phyloP scores from a whole-genome alignment of 208 protist genomes.

The Histomonas meleagridis region DNA sequence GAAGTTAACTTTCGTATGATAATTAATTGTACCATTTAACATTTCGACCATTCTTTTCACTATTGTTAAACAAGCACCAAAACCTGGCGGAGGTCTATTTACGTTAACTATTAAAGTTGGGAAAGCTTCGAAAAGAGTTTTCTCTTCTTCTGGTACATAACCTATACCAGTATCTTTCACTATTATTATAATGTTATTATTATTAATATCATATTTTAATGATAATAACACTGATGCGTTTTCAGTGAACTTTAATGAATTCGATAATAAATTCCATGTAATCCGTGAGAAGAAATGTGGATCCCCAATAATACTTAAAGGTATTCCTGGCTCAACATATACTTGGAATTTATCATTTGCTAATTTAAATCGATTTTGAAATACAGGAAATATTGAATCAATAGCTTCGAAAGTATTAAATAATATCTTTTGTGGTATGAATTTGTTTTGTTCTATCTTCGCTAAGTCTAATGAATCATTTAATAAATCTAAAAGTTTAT shows the following conservation, averaged over 20 bases:
- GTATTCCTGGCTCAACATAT: neutral
- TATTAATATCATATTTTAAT: too few relatives aligned
- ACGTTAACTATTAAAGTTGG: neutral
- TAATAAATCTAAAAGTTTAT: neutral
- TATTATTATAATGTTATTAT: neutral
- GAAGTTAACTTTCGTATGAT: neutral
- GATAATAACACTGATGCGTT: neutral
- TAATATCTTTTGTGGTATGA: neutral
- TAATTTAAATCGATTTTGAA: too few relatives aligned
- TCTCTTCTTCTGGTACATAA: neutral
- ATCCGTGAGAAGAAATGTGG: slow-evolving; percentile 45
- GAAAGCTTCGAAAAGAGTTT: neutral
- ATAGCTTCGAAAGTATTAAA: neutral
- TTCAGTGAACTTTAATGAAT: slow-evolving; percentile 52
- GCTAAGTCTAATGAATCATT: slow-evolving; percentile 36
- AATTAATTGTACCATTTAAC: neutral
- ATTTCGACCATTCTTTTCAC: neutral
- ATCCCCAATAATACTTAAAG: neutral
- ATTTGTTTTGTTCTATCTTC: slow-evolving; percentile 24
- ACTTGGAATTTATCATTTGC: neutral
- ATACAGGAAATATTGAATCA: too few relatives aligned
- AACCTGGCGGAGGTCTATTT: neutral
- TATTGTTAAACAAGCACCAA: neutral
- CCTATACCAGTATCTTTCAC: slow-evolving; percentile 3
- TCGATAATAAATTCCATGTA: slow-evolving; percentile 47